phyloP scores from a whole-genome alignment of 2,329 filamentous ascomycete species.

The Calonectria pteridis region DNA sequence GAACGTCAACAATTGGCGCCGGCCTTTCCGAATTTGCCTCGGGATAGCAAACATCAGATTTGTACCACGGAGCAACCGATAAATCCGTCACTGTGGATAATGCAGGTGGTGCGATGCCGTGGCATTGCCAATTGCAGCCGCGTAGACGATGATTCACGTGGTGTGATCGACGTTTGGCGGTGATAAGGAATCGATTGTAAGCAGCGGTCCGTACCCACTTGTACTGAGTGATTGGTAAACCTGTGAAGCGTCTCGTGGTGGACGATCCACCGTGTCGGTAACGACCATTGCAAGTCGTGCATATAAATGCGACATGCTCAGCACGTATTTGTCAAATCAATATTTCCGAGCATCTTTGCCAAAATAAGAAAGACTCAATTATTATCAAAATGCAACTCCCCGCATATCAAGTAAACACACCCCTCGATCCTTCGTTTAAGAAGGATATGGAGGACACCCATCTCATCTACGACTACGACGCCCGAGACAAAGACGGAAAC shows the following conservation, averaged over 20 bases:
- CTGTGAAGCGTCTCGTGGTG: background rate
- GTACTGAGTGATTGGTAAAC: background rate
- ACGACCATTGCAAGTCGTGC: background rate
- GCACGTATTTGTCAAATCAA: background rate
- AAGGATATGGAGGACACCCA: constrained; percentile 66
- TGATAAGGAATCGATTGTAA: background rate
- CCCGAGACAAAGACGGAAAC: constrained; percentile 59
- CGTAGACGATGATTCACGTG: background rate
- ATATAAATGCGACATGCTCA: background rate
- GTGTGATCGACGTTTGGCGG: background rate
- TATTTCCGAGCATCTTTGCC: background rate
- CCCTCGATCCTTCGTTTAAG: constrained; percentile 49
- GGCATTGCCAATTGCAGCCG: background rate
- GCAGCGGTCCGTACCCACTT: background rate
- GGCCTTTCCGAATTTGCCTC: background rate
- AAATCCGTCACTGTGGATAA: background rate
- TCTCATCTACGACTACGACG: constrained; percentile 69
- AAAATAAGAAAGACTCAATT: background rate
- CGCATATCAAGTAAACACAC: constrained; percentile 42
- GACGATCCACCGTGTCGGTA: background rate
- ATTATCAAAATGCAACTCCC: constrained; percentile 35
- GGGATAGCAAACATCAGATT: background rate
- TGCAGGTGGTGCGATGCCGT: background rate
- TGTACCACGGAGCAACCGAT: background rate
- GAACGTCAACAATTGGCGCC: background rate